Conservation (phyloP, 1,139 yeast genomes). For the Sugiyamaella pinicola region DNA sequence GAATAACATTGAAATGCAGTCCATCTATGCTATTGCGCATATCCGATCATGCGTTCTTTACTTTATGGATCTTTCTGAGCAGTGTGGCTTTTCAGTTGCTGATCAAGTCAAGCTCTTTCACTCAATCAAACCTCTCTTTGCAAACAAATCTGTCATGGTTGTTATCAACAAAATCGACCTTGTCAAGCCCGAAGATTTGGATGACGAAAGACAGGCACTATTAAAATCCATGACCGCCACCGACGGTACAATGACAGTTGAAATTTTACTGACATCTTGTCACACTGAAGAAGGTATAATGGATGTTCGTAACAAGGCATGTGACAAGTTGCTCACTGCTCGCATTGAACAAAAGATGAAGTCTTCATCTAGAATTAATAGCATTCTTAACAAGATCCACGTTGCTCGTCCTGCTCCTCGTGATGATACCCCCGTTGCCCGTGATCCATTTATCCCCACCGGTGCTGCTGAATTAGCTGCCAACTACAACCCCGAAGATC, state of each 20-base stretch:
- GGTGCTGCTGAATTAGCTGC: constrained; percentile 57
- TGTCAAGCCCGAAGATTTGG: constrained; percentile 79
- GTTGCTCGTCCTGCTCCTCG: constrained; percentile 88
- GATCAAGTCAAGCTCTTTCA: constrained; percentile 97
- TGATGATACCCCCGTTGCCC: constrained; percentile 66
- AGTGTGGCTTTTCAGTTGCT: constrained; percentile 97
- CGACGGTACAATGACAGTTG: constrained; percentile 51
- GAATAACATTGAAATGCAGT: constrained; percentile 99
- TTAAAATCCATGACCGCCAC: constrained; percentile 53
- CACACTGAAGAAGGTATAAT: constrained; percentile 92
- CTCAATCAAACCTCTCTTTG: constrained; percentile 94
- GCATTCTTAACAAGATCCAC: constrained; percentile 91
- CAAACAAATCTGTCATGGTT: constrained; percentile 93
- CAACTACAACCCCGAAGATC: constrained; percentile 78
- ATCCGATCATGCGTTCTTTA: constrained; percentile 93
- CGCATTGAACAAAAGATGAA: constrained; percentile 96
- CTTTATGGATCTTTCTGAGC: constrained; percentile 98
- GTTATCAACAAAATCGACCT: constrained; percentile 95
- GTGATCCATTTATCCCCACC: constrained; percentile 84
- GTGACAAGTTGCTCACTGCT: constrained; percentile 92
- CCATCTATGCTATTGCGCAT: constrained; percentile 97
- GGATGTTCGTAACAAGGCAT: constrained; percentile 95
- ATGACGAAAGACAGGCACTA: constrained; percentile 70
- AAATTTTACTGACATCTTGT: constrained; percentile 91
- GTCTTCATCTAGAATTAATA: constrained; percentile 85